Base-by-base conservation (phyloP, 2,329 filamentous ascomycete species). In the Clathrospora elynae region DNA sequence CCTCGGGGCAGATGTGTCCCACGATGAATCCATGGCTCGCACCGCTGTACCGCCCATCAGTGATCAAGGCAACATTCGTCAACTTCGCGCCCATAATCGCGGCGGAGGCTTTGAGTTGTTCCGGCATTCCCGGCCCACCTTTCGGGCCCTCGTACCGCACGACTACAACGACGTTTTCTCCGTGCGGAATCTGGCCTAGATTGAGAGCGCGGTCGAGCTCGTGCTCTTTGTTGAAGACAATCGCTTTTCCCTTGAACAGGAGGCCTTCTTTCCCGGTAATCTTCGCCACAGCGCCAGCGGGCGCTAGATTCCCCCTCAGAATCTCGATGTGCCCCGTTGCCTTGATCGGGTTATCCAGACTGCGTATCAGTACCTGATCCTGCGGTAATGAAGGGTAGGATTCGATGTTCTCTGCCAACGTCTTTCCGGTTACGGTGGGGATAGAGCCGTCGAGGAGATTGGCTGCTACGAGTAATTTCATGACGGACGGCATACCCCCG, bases 201-300 rank as follows among this genome's bases (percentile, higher is more conserved):
- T 83, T 85, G 9, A 97, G 78, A 0, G 91, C 90, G 0, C 78
- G 73, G 67, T 95, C 84, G 30, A 96, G 83, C 56, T 85, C 79
- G 56, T 84, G 78, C 71, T 96, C 92, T 63, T 93, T 92, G 71
- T 96, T 78, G 69, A 93, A 97, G 31, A 95, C 88, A 13, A 84
- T 80, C 0, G 90, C 92, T 53, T 83, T 83, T 34, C 92, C 92
- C 0, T 79, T 85, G 71, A 97, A 97, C 9, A 73, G 76, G 5
- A 90, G 79, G 2, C 92, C 92, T 70, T 97, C 92, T 69, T 96
- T 96, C 23, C 92, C 92, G 0, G 92, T 96, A 70, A 97, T 96
- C 72, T 97, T 97, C 47, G 90, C 91, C 1, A 97, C 91, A 1
- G 91, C 88, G 22, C 92, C 92, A 8, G 84, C 87, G 1, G 92